Evolutionary conservation across 306 rosid species (phyloP).

Genomic region (Quercus mongolica): DNA sequence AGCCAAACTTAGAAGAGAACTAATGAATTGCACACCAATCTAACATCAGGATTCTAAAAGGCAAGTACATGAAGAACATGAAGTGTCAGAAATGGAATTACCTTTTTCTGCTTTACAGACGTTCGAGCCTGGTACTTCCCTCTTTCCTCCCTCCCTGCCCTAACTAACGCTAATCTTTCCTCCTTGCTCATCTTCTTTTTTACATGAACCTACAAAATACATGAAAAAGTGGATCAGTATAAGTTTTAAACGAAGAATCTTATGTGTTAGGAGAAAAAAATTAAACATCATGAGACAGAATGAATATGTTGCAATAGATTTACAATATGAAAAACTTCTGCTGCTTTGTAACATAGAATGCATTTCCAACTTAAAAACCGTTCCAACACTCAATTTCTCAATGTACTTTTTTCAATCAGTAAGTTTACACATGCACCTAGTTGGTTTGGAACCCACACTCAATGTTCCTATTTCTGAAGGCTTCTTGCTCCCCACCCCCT

Average conservation of each 20-base stretch:
- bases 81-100: constrained; percentile 9
- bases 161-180: constrained; percentile 65
- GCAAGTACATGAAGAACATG: neutral
- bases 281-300: too few species aligned
- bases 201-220: constrained; percentile 56
- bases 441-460: too few species aligned
- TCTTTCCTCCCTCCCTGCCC: constrained; percentile 87
- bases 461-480: too few species aligned
- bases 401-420: too few species aligned
- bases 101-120: constrained; percentile 89
- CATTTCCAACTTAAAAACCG: neutral
- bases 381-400: too few species aligned
- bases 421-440: too few species aligned
- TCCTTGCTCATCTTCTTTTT: constrained; percentile 69
- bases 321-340: neutral
- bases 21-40: neutral
- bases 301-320: too few species aligned
- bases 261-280: neutral
- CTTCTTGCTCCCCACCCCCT: too few species aligned
- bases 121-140: constrained; percentile 69
- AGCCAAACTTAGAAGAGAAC: neutral
- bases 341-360: neutral
- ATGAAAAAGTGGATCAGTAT: constrained; percentile 10
- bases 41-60: neutral
- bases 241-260: neutral